Base-by-base conservation (phyloP, 2,329 filamentous ascomycete species). In the Blastomyces silverae region DNA sequence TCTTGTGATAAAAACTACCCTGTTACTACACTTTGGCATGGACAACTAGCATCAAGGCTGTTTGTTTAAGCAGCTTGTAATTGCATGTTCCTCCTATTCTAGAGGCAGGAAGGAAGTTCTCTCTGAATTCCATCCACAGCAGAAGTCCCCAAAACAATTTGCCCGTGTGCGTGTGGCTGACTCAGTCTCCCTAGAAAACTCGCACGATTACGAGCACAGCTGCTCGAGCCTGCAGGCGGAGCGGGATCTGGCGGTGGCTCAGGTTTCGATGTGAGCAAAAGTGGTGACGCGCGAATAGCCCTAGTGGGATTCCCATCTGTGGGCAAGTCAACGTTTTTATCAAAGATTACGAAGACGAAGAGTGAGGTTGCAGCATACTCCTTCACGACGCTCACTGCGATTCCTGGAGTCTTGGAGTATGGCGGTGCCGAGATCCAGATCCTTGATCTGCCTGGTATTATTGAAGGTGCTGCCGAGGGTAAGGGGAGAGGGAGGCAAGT, bases 291-390 rank as follows among this genome's bases (percentile, higher is more conserved):
- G 17, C 87, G 94, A 73, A 97, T 99, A 79, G 92, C 95, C 1
- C 86, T 99, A 1, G 95, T 99, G 63, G 94, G 94, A n/a, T 99
- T 99, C 72, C 94, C 95, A 0, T 99, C 95, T 0, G 94, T 99
- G 62, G 94, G 94, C 76, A 99, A 99, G 81, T 99, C 94, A 2
- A 99, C 94, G 0, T 97, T 99, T 75, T 78, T 99, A n/a, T 97
- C 92, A 60, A 97, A 97, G 75, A 95, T 99, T 76, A 99, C 94
- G 61, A 97, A 96, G 80, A 99, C 95, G 50, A 92, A 91, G 74
- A 96, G 92, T 61, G 93, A 97, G 76, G 92, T 97, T 37, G 94
- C 94, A 0, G 90, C 94, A 0, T 99, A 99, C 75, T 88, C 93
- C 64, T 99, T 99, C 85, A 99, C 94, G 13, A 99, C 94, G 1